Conservation (phyloP, 2,329 filamentous ascomycete species). For the Cladosporium colombiae region DNA sequence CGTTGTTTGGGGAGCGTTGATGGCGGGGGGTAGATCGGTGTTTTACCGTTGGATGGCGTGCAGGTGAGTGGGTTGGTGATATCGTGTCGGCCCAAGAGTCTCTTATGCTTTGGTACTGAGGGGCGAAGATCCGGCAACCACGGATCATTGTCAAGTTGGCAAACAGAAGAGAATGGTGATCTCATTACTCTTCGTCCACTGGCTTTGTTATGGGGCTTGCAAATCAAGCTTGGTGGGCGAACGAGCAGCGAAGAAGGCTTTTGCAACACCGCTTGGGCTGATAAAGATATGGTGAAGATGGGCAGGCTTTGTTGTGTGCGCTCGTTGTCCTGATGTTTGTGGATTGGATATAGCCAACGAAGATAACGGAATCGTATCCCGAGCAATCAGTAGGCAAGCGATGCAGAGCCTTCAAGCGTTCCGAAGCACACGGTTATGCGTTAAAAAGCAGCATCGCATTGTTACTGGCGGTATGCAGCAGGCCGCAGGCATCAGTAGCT, state of each 20-base stretch:
- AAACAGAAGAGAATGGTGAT: not conserved
- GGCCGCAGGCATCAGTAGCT: not conserved
- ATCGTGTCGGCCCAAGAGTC: not conserved
- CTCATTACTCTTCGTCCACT: not conserved
- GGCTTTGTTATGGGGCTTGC: not conserved
- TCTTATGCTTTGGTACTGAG: not conserved
- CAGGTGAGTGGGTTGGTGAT: not conserved
- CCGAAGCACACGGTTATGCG: not conserved
- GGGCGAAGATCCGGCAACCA: not conserved
- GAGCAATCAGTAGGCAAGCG: not conserved
- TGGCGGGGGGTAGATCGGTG: too few relatives aligned
- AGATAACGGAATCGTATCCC: not conserved
- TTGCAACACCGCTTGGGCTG: not conserved
- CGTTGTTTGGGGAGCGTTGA: not conserved
- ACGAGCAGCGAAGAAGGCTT: not conserved
- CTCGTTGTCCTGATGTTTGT: not conserved
- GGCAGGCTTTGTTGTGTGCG: not conserved
- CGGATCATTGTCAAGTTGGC: not conserved
- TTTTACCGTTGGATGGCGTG: not conserved
- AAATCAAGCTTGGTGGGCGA: not conserved
- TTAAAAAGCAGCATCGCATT: not conserved
- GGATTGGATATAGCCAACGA: not conserved
- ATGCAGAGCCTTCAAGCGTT: not conserved
- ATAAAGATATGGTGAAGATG: not conserved
- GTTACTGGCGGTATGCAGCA: not conserved